Evolutionary conservation across 768 basidiomycete species (phyloP).

Genomic region (Lactarius indigo): DNA sequence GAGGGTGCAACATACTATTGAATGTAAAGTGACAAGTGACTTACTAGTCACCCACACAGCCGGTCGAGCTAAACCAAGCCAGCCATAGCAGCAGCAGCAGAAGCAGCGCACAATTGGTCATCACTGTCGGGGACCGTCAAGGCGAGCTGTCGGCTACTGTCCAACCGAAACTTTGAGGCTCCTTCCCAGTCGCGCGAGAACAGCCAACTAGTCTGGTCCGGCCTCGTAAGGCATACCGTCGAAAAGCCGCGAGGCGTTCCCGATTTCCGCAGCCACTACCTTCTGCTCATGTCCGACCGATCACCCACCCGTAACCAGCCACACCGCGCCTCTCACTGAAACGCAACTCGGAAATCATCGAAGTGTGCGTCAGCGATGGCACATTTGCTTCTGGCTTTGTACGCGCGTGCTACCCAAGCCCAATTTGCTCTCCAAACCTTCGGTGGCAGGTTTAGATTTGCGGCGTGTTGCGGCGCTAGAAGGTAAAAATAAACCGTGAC

Average conservation of each 20-base stretch:
- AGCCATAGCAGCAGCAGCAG: background rate
- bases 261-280: slow-evolving; percentile 6
- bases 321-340: slow-evolving; percentile 6
- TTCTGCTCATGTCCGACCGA: slow-evolving; percentile 23
- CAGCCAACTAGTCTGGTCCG: background rate
- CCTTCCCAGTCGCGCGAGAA: slow-evolving; percentile 4
- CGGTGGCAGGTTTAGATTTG: background rate
- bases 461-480: background rate
- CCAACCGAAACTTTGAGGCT: background rate
- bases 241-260: slow-evolving; percentile 3
- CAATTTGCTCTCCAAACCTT: background rate
- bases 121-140: background rate
- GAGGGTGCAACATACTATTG: slow-evolving; percentile 13
- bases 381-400: background rate
- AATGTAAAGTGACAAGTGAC: slow-evolving; percentile 14
- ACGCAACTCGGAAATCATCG: background rate
- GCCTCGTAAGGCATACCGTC: background rate
- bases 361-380: background rate
- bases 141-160: background rate
- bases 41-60: slow-evolving; percentile 3
- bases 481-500: background rate
- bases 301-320: slow-evolving; percentile 18
- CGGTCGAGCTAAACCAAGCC: background rate
- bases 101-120: background rate
- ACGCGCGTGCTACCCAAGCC: background rate